Evolutionary conservation across 352 stramenopile genomes (phyloP).

Genomic region (Globisporangium spiculum): DNA sequence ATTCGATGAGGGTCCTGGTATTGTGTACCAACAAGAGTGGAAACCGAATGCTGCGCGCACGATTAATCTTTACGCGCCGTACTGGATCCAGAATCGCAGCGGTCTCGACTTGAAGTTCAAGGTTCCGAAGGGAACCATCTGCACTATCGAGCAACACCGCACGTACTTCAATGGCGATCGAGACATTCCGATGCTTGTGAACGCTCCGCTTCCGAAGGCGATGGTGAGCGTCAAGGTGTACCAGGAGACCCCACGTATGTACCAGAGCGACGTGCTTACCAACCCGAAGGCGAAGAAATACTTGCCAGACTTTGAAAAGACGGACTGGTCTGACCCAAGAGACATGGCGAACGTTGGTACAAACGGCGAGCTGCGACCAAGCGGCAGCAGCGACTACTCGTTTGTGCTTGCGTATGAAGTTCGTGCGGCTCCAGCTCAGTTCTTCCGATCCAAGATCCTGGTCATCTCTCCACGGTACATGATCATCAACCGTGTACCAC

Average conservation of each 20-base stretch:
- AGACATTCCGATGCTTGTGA: constrained; percentile 63
- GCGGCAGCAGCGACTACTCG: constrained; percentile 41
- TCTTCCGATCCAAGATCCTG: constrained; percentile 81
- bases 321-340: constrained; percentile 64
- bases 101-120: constrained; percentile 75
- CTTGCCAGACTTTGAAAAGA: constrained; percentile 63
- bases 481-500: constrained; percentile 60
- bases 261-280: constrained; percentile 52
- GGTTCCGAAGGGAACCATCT: constrained; percentile 52
- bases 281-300: constrained; percentile 64
- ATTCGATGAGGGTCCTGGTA: constrained; percentile 58
- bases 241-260: constrained; percentile 57
- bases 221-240: constrained; percentile 63
- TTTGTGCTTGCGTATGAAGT: constrained; percentile 84
- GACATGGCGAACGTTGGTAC: constrained; percentile 78
- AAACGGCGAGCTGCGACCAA: constrained; percentile 60
- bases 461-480: constrained; percentile 77
- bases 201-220: constrained; percentile 59
- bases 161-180: constrained; percentile 62
- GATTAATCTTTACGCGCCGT: constrained; percentile 69
- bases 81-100: constrained; percentile 85
- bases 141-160: constrained; percentile 65
- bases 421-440: constrained; percentile 73
- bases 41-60: constrained; percentile 48
- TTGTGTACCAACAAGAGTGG: constrained; percentile 74